A percentile compares a stretch with the other conserved stretches of the same genome.
Evolutionary conservation across 2,329 filamentous ascomycete species (phyloP).

Genomic region (Colletotrichum sidae): DNA sequence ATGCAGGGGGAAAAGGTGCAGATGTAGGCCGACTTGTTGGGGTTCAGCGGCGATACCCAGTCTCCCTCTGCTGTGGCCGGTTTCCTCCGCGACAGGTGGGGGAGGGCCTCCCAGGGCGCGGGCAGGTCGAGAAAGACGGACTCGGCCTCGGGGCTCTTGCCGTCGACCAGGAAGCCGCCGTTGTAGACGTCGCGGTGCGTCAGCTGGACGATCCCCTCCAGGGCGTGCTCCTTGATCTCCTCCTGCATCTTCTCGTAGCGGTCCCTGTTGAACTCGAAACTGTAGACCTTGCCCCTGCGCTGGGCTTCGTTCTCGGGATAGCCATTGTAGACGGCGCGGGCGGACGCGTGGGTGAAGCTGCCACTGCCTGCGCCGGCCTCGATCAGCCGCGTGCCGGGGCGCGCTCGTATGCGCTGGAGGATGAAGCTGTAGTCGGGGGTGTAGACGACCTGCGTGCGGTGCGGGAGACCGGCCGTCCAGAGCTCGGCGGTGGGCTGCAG

Average conservation of each 20-base stretch:
- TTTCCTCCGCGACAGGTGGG: slow-evolving; percentile 73
- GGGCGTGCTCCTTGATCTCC: slow-evolving; percentile 76
- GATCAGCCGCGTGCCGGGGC: slow-evolving; percentile 79
- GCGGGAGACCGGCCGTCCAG: slow-evolving; percentile 84
- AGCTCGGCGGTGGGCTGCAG: slow-evolving; percentile 83
- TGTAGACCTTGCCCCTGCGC: slow-evolving; percentile 77
- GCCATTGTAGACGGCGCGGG: slow-evolving; percentile 80
- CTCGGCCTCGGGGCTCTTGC: slow-evolving; percentile 71
- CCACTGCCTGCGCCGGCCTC: slow-evolving; percentile 87
- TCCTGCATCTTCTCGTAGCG: slow-evolving; percentile 76
- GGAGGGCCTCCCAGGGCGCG: slow-evolving; percentile 83
- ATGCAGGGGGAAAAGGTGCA: slow-evolving; percentile 98
- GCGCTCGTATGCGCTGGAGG: slow-evolving; percentile 78
- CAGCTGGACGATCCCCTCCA: slow-evolving; percentile 75
- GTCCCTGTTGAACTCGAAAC: slow-evolving; percentile 83
- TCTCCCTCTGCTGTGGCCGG: slow-evolving; percentile 44
- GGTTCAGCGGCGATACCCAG: slow-evolving; percentile 75
- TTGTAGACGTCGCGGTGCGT: slow-evolving; percentile 85
- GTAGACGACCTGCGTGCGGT: slow-evolving; percentile 88
- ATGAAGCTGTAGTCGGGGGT: slow-evolving; percentile 90
- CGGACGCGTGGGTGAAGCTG: slow-evolving; percentile 85
- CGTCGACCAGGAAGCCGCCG: slow-evolving; percentile 75
- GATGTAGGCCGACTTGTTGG: slow-evolving; percentile 77
- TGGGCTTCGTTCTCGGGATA: slow-evolving; percentile 62
- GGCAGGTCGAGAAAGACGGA: slow-evolving; percentile 85